Conservation (phyloP, 139 green algal species). For the Coccomyxa sp. region DNA sequence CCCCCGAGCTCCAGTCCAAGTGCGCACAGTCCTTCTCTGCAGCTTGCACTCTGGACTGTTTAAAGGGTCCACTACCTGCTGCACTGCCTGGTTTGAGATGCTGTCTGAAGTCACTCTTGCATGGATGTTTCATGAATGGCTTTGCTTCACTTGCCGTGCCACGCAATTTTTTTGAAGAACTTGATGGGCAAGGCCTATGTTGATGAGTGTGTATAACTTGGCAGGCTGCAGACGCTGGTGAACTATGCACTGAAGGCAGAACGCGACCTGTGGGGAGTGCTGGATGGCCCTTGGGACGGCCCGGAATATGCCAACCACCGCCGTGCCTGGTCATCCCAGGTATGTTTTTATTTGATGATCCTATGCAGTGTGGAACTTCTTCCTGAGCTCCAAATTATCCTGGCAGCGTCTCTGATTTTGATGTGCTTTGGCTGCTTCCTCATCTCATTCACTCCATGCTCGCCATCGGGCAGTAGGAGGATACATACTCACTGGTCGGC, state of each 20-base stretch:
- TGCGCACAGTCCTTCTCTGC: background rate
- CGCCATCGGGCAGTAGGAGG: too few species aligned
- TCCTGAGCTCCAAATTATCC: too few species aligned
- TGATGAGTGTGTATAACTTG: background rate
- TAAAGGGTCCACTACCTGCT: background rate
- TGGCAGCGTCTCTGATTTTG: too few species aligned
- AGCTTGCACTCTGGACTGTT: background rate
- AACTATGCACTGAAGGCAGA: constrained; percentile 33
- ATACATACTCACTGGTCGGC: too few species aligned
- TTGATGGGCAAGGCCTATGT: too few species aligned
- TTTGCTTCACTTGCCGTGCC: too few species aligned
- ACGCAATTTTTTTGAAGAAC: too few species aligned
- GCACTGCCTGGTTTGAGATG: background rate
- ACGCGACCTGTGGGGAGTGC: constrained; percentile 41
- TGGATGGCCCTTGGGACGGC: constrained; percentile 37
- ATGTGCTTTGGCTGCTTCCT: too few species aligned
- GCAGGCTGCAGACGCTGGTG: constrained; percentile 33
- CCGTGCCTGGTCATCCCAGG: constrained; percentile 15
- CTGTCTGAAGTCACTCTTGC: background rate
- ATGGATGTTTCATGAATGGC: too few species aligned
- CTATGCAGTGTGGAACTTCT: too few species aligned
- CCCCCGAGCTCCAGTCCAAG: background rate
- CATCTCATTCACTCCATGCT: too few species aligned
- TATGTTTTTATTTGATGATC: background rate
- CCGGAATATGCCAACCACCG: constrained; percentile 8